These are phyloP conservation scores for Penicillium ucsense DNA, from an alignment of 495 filamentous ascomycete species.

Conservation along the genomic window DNA sequence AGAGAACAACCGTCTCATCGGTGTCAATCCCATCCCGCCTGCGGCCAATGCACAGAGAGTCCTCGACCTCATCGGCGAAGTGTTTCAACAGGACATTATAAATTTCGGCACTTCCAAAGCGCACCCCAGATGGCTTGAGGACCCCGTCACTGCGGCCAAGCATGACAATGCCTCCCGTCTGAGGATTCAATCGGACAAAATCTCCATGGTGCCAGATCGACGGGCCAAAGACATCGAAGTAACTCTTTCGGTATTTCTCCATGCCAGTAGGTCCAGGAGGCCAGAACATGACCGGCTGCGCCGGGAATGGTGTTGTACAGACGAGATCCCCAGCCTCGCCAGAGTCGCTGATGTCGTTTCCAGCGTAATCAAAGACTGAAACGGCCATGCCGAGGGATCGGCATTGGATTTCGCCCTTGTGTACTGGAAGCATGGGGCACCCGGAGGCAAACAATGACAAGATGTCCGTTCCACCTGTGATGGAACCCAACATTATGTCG, in stretches of 20 bases:
- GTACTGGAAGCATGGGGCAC: constrained; percentile 76
- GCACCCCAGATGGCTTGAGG: constrained; percentile 75
- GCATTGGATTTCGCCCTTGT: constrained; percentile 83
- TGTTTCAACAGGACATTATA: constrained; percentile 82
- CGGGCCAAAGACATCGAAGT: constrained; percentile 72
- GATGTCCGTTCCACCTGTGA: constrained; percentile 88
- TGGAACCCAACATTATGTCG: constrained; percentile 68
- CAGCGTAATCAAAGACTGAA: constrained; percentile 58
- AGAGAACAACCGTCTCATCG: constrained; percentile 81
- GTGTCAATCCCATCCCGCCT: constrained; percentile 55
- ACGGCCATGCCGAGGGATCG: constrained; percentile 88
- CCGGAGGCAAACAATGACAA: constrained; percentile 86
- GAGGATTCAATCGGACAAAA: constrained; percentile 67
- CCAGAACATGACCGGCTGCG: constrained; percentile 85
- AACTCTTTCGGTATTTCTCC: constrained; percentile 66
- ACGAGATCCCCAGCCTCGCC: constrained; percentile 84
- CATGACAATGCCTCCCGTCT: constrained; percentile 74
- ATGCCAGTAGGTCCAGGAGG: constrained; percentile 52
- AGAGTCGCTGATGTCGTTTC: constrained; percentile 36
- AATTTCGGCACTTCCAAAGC: constrained; percentile 85
- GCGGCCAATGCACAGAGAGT: constrained; percentile 77
- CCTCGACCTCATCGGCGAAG: constrained; percentile 67
- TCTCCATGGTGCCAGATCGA: constrained; percentile 91
- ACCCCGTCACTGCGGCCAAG: constrained; percentile 85
- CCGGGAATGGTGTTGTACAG: constrained; percentile 78